These are phyloP conservation scores for Aegilops bicornis DNA, from an alignment of 176 grass and related monocot species.

Conservation along the genomic window DNA sequence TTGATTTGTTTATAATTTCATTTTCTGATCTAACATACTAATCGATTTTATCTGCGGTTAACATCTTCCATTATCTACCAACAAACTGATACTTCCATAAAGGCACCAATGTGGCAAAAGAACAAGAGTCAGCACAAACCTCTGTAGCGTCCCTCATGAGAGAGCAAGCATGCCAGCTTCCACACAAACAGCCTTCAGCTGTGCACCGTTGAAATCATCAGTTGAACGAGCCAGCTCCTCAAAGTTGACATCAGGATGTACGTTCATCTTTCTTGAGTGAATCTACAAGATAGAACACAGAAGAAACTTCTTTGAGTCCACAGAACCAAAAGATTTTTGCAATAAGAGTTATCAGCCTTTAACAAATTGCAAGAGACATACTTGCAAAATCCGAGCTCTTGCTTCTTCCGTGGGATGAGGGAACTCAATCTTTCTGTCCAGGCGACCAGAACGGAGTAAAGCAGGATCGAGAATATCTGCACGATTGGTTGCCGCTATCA, in stretches of 20 bases:
- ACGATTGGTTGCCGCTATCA: slow-evolving; percentile 83
- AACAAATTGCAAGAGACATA: slow-evolving; percentile 13
- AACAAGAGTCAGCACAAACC: slow-evolving; percentile 32
- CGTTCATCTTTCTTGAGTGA: slow-evolving; percentile 93
- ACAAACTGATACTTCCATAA: background rate
- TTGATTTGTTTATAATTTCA: background rate
- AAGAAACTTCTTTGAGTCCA: slow-evolving; percentile 8
- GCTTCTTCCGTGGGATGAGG: slow-evolving; percentile 75
- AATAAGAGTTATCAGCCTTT: background rate
- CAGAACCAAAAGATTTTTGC: background rate
- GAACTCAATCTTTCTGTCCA: slow-evolving; percentile 86
- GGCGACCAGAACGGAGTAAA: slow-evolving; percentile 70
- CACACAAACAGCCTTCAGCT: slow-evolving; percentile 92
- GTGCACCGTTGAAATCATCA: slow-evolving; percentile 86
- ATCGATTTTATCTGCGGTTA: background rate
- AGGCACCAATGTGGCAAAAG: background rate
- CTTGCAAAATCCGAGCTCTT: slow-evolving; percentile 74
- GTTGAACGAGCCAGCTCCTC: slow-evolving; percentile 87
- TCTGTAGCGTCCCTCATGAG: slow-evolving; percentile 96
- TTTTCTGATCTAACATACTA: background rate
- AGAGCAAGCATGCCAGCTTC: slow-evolving; percentile 96
- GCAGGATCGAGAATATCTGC: slow-evolving; percentile 84
- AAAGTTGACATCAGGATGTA: slow-evolving; percentile 90
- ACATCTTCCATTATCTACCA: background rate
- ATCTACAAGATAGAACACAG: slow-evolving; percentile 47